Evolutionary conservation across 805 yeast genomes (phyloP).

Genomic region (Debaryomyces prosopidis): DNA sequence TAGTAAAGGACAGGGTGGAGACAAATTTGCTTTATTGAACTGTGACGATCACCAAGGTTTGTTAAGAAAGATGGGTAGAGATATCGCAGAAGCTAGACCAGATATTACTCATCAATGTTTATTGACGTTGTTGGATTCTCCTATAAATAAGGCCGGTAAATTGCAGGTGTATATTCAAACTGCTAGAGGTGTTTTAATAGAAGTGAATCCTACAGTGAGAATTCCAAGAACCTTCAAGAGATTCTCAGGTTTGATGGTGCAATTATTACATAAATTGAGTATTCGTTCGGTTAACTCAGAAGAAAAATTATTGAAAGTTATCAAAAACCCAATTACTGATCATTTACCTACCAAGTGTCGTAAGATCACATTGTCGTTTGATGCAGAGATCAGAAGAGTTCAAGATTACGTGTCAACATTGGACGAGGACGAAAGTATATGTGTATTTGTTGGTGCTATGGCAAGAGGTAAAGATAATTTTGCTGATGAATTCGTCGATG

Average conservation of each 20-base stretch:
- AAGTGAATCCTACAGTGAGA: constrained; percentile 94
- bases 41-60: constrained; percentile 99
- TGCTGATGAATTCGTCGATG: constrained; percentile 96
- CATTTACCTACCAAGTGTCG: constrained; percentile 96
- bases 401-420: constrained; percentile 82
- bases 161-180: constrained; percentile 96
- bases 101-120: constrained; percentile 98
- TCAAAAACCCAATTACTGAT: constrained; percentile 95
- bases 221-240: constrained; percentile 98
- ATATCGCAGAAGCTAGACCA: constrained; percentile 98
- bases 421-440: constrained; percentile 87
- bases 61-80: constrained; percentile 93
- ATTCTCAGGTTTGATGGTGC: constrained; percentile 97
- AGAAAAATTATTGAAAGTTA: constrained; percentile 89
- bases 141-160: constrained; percentile 95
- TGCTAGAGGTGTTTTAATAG: constrained; percentile 90
- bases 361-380: constrained; percentile 88
- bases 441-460: constrained; percentile 99
- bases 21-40: constrained; percentile 88
- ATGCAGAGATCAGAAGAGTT: constrained; percentile 83
- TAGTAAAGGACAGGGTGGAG: constrained; percentile 74
- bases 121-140: constrained; percentile 91
- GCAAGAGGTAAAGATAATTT: constrained; percentile 97
- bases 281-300: constrained; percentile 94
- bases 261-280: constrained; percentile 85